Base-by-base conservation (phyloP, 768 basidiomycete species). In the Clavaria fumosa region DNA sequence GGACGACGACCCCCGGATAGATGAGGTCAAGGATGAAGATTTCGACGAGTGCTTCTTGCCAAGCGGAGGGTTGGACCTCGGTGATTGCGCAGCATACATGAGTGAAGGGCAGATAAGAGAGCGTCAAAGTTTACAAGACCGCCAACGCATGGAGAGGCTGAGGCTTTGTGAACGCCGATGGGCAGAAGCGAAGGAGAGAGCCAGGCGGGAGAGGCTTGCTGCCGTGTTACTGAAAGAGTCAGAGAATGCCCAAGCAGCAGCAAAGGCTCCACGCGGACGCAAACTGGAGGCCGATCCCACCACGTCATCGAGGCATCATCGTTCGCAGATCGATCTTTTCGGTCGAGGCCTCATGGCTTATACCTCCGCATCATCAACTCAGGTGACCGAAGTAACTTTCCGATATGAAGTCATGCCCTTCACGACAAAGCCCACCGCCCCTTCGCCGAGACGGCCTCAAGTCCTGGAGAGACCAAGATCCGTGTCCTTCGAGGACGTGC, bases 1-100 rank as follows among this genome's bases (percentile, higher is more conserved):
- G 9, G 68, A 72, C 53, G 54, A 66, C 42, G 76, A 78, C 53
- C 75, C 77, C 1, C 67, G 74, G 32, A 75, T 78, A 36, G 72
- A 67, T 31, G 58, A 64, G 12, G 74, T 80, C 32, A 63, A 61
- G 44, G 66, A 69, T 51, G 66, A 63, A 45, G 66, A 66, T 43
- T 67, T 67, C 46, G 65, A 69, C 45, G 53, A 59, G 22, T 65
- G 61, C 45, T 67, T 67, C 43, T 50, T 66, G 12, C 67, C 66
- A 9, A 53, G 57, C 39, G 63, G 61, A 14, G 51, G 56, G 7
- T 54, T 67, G 10, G 43, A 54, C 37, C 22, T 52, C 34, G 67
- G 68, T 45, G 67, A 67, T 24, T 28, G 26, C 14, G 58, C 41
- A 49, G 60, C 1, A 38, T 60, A 23, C 36, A 50, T 14, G 49